These are phyloP conservation scores for Lagenidium sp. DNA, from an alignment of 352 stramenopile genomes.

Conservation along the genomic window DNA sequence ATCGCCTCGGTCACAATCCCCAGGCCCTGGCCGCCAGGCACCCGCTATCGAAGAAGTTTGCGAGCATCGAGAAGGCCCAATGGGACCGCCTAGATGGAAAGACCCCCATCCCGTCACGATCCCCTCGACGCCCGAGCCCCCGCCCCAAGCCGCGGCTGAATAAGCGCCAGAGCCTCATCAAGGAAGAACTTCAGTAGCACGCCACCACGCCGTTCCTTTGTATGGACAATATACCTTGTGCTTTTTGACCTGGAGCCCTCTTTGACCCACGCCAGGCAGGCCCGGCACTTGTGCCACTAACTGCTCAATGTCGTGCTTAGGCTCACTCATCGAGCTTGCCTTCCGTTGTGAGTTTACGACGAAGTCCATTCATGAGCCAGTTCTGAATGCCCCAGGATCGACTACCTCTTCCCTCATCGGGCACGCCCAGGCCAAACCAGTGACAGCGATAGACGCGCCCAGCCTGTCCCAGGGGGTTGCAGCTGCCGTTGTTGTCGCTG, in stretches of 20 bases:
- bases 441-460: too few species aligned
- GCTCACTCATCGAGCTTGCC: not conserved
- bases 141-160: not conserved
- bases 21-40: slow-evolving; percentile 11
- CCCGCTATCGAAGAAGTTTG: slow-evolving; percentile 19
- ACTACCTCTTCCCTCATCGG: slow-evolving; percentile 2
- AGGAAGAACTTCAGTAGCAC: slow-evolving; percentile 10
- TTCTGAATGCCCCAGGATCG: slow-evolving; percentile 11
- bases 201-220: not conserved
- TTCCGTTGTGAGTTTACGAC: slow-evolving; percentile 1
- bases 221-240: not conserved
- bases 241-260: too few species aligned
- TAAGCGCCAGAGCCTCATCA: slow-evolving; percentile 6
- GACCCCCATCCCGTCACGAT: slow-evolving; percentile 1
- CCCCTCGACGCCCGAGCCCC: slow-evolving; percentile 2
- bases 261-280: too few species aligned
- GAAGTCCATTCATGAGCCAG: slow-evolving; percentile 12
- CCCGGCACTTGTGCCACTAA: not conserved
- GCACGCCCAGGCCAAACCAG: slow-evolving; percentile 12
- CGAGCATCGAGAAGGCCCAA: slow-evolving; percentile 10
- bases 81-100: too few species aligned
- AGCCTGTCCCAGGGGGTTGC: not conserved
- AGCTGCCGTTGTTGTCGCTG: too few species aligned
- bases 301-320: not conserved
- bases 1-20: slow-evolving; percentile 30